Evolutionary conservation across 441 rosid genomes (phyloP), one percentile per base, ranked within the genome.

Genomic region (Jatropha multifida): DNA sequence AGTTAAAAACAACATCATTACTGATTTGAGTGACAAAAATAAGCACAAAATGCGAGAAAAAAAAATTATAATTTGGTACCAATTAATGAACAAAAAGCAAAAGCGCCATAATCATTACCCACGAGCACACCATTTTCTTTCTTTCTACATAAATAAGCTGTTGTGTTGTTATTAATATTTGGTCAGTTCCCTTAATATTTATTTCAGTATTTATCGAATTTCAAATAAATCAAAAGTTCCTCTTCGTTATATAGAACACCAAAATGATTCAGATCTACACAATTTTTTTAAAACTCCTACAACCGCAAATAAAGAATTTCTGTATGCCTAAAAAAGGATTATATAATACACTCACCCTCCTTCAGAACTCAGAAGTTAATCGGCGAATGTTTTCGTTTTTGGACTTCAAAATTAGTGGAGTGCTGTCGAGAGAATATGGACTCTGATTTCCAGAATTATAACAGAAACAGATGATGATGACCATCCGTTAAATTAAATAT

Each of bases 1-100:
- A 8, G 23, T 23, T 23, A 23, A 49, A 67, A 73, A 55, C 65
- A 41, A 46, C 67, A 73, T 80, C 70, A 56, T 76, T 54, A 52
- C 65, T 67, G 23, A 37, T 75, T 64, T 51, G 49, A 72, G 79
- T 56, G 71, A 75, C 20, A 72, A 59, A 18, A 68, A 51, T 64
- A 17, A 73, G 52, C 67, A 76, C 72, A 76, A 64, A 23, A 40
- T 26, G 58, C 7, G 32, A 66, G 55, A 42, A 27, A 68, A 23
- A 8, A 23, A 20, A 69, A 7, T 6, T 55, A 26, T 12, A 11
- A 18, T 18, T 20, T 23, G 37, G 60, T 58, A 55, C 51, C 74
- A 58, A 42, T 42, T 42, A 55, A 15, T 40, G 65, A 46, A 71
- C 74, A 71, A 71, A 71, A 71, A 41, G 65, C 54, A 23, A 56